These are phyloP conservation scores for Hansenula lynferdii DNA, from an alignment of 1,139 yeast genomes.

Conservation along the genomic window DNA sequence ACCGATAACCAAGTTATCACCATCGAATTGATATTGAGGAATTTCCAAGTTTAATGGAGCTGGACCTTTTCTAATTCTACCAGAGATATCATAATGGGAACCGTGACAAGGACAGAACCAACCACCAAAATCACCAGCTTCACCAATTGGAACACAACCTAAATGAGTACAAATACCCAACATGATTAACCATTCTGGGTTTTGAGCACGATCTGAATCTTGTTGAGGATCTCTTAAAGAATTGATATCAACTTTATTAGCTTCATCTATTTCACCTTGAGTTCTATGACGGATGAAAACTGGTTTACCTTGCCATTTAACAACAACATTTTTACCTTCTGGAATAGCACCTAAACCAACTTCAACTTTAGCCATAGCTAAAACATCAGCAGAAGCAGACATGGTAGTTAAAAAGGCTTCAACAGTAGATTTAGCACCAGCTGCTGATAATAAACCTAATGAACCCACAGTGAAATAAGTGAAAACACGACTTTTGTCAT, in stretches of 20 bases:
- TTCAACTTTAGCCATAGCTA: constrained; percentile 99
- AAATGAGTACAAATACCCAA: constrained; percentile 99
- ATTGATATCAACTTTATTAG: constrained; percentile 71
- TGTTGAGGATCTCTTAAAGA: constrained; percentile 90
- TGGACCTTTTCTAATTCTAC: constrained; percentile 99
- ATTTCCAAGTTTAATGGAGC: constrained; percentile 99
- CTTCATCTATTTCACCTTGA: constrained; percentile 87
- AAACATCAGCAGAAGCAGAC: constrained; percentile 98
- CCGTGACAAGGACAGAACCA: constrained; percentile 99
- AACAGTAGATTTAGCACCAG: constrained; percentile 97
- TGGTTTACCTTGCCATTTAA: constrained; percentile 99
- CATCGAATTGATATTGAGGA: constrained; percentile 86
- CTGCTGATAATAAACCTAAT: constrained; percentile 89
- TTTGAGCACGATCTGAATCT: constrained; percentile 91
- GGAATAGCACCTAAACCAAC: constrained; percentile 93
- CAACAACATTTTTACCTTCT: constrained; percentile 96
- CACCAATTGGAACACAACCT: constrained; percentile 99
- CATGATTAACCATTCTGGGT: constrained; percentile 99
- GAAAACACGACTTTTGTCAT: constrained; percentile 74
- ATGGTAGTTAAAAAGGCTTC: constrained; percentile 90
- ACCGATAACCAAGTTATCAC: constrained; percentile 80
- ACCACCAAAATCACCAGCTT: constrained; percentile 99
- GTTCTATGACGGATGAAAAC: constrained; percentile 99
- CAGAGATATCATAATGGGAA: constrained; percentile 99
- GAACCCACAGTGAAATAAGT: constrained; percentile 98